phyloP scores from a whole-genome alignment of 139 green algal species.

The Chlamydomonas applanata region DNA sequence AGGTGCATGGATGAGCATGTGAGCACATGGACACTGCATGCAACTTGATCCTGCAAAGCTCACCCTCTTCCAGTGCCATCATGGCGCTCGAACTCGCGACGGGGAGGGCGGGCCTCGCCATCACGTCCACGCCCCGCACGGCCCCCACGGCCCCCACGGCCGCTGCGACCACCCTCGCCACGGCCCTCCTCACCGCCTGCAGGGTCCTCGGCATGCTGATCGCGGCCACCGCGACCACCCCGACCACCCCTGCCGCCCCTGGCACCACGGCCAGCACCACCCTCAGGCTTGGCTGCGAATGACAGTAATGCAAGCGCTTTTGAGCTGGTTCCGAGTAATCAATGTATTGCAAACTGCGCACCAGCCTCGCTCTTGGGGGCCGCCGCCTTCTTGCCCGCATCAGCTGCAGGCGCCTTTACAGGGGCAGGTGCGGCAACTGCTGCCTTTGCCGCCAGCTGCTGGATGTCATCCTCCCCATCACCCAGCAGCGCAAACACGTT shows the following conservation, averaged over 20 bases:
- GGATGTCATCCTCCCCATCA: conserved; percentile 35
- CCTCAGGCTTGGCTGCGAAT: conserved; percentile 24
- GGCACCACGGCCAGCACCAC: conserved; percentile 10
- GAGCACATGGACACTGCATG: too few relatives aligned
- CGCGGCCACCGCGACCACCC: conserved; percentile 22
- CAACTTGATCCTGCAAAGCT: too few relatives aligned
- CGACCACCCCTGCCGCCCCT: not conserved
- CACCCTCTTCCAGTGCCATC: conserved; percentile 79
- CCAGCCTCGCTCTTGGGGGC: conserved; percentile 12
- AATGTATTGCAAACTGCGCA: too few relatives aligned
- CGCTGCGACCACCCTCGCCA: conserved; percentile 25
- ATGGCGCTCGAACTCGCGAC: conserved; percentile 79
- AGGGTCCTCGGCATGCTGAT: too few relatives aligned
- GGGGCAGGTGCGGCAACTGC: not conserved
- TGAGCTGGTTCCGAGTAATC: too few relatives aligned
- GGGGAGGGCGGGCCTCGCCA: conserved; percentile 24
- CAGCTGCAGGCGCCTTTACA: conserved; percentile 20
- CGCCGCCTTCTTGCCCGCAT: conserved; percentile 24
- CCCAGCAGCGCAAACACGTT: conserved; percentile 41
- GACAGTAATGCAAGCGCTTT: too few relatives aligned
- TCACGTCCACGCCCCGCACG: conserved; percentile 26
- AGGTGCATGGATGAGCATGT: not conserved
- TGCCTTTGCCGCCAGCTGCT: conserved; percentile 28
- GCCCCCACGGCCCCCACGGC: conserved; percentile 22
- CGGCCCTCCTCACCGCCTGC: conserved; percentile 9